These are phyloP conservation scores for Helotiales sp. DNA, from an alignment of 2,329 filamentous ascomycete genomes.

Conservation along the genomic window DNA sequence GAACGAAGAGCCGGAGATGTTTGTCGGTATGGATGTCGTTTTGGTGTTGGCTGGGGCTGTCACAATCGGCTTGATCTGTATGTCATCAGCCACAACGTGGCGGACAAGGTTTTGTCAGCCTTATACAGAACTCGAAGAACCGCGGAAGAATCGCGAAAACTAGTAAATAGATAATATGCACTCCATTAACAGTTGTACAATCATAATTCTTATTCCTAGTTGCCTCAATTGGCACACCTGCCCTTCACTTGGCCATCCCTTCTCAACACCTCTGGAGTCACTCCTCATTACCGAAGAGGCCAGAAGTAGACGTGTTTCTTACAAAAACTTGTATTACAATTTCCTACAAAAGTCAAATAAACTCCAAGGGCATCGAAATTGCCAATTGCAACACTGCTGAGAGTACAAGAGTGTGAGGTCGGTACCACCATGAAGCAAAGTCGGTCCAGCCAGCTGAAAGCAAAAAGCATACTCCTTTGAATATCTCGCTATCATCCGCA, in stretches of 20 bases:
- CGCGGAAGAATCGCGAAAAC: too few species aligned
- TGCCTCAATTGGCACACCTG: too few species aligned
- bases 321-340: conserved; percentile 11
- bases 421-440: not conserved
- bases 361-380: not conserved
- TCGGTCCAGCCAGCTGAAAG: conserved; percentile 22
- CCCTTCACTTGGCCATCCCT: too few species aligned
- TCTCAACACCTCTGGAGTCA: too few species aligned
- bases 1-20: not conserved
- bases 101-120: not conserved
- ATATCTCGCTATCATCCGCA: too few species aligned
- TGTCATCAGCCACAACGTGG: conserved; percentile 3
- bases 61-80: not conserved
- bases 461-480: not conserved
- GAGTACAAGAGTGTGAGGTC: not conserved
- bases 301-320: not conserved
- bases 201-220: too few species aligned
- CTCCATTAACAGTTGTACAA: too few species aligned
- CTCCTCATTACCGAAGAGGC: not conserved
- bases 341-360: not conserved
- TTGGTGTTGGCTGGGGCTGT: not conserved
- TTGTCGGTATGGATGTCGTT: not conserved
- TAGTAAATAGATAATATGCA: too few species aligned
- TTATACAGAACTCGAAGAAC: not conserved
- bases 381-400: not conserved